phyloP scores from a whole-genome alignment of 305 asterid genomes.

The Nicotiana rustica region DNA sequence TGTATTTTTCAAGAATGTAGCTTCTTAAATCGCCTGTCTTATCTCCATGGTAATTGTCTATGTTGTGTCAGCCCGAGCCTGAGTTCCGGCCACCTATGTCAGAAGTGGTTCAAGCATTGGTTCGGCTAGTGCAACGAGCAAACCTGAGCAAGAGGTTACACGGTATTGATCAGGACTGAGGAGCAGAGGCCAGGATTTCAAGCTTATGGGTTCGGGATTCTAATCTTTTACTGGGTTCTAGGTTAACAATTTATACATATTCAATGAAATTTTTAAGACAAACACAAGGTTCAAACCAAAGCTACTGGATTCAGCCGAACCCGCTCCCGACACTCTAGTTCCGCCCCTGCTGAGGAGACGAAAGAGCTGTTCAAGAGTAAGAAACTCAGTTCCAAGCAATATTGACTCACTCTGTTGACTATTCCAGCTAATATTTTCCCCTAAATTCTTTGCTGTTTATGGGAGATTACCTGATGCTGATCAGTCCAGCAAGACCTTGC shows the following conservation, averaged over 20 bases:
- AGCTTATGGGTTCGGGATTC: no score
- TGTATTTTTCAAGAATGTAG: background rate
- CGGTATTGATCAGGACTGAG: conserved; percentile 54
- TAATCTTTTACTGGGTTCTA: no score
- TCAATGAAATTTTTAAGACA: no score
- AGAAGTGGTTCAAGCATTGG: conserved; percentile 95
- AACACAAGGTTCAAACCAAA: no score
- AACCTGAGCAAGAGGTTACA: conserved; percentile 95
- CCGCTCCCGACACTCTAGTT: no score
- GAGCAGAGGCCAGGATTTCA: no score
- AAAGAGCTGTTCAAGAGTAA: background rate
- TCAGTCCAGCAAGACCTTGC: background rate
- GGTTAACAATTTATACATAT: no score
- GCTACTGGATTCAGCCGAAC: no score
- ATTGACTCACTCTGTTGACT: background rate
- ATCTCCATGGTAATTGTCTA: background rate
- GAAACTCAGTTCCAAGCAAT: background rate
- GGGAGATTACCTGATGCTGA: background rate
- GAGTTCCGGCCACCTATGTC: conserved; percentile 99
- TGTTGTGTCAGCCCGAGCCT: conserved; percentile 83
- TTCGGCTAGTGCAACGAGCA: conserved; percentile 92
- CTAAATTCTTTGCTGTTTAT: background rate
- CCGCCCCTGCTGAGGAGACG: background rate
- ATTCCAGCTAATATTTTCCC: background rate
- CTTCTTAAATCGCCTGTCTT: background rate